Percentiles rank a stretch among this genome's conserved stretches.
phyloP scores from a whole-genome alignment of 2,329 filamentous ascomycete genomes.

The Thielaviopsis musarum region DNA sequence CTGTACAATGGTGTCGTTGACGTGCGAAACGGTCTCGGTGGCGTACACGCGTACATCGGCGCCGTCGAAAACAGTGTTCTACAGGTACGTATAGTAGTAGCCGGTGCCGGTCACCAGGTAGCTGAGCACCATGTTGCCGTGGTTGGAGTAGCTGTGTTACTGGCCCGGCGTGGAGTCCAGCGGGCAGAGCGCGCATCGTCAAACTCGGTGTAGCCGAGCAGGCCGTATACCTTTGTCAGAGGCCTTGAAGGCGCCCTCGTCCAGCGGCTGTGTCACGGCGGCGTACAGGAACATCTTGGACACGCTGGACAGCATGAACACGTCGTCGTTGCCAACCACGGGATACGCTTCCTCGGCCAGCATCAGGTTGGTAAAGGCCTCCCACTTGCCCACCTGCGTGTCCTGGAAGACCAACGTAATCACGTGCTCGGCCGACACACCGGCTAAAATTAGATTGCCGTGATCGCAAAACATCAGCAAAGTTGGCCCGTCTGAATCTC shows the following conservation, averaged over 20 bases:
- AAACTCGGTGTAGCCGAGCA: constrained; percentile 8
- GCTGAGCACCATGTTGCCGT: constrained; percentile 14
- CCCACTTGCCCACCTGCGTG: constrained; percentile 12
- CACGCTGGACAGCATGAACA: constrained; percentile 13
- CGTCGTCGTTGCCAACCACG: constrained; percentile 8
- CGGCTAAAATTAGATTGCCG: no score
- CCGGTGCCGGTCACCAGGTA: constrained; percentile 11
- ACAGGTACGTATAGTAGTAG: constrained; percentile 11
- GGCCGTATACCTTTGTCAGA: constrained; percentile 4
- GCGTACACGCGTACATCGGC: constrained; percentile 12
- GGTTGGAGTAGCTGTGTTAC: constrained; percentile 11
- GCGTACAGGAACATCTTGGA: constrained; percentile 14
- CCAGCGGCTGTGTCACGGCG: constrained; percentile 10
- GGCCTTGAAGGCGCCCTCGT: constrained; percentile 8
- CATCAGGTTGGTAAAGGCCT: constrained; percentile 5
- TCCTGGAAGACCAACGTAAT: constrained; percentile 12
- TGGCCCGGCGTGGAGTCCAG: constrained; percentile 10
- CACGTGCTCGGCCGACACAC: constrained; percentile 7
- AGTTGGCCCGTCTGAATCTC: no score
- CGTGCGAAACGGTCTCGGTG: constrained; percentile 9
- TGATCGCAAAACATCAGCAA: no score
- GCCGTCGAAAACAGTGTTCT: constrained; percentile 7
- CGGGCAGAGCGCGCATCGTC: constrained; percentile 7
- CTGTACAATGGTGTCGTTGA: constrained; percentile 10
- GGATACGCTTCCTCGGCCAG: constrained; percentile 12